Conservation (phyloP, 805 yeast genomes). For the Yarrowia sp. region DNA sequence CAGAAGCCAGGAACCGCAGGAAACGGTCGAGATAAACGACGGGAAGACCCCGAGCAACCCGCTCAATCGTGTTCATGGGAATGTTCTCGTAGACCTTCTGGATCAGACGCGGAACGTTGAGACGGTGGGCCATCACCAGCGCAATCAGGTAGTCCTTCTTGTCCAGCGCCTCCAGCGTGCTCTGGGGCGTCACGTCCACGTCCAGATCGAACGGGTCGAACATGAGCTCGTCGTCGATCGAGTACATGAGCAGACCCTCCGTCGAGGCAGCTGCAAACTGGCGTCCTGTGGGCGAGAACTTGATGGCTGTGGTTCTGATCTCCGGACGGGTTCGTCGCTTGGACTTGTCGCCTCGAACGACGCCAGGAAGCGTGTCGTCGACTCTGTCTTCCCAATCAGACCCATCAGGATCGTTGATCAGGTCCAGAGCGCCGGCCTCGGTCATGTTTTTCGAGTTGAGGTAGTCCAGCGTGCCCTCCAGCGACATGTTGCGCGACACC, state of each 20-base stretch:
- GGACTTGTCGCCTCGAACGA: slow-evolving; percentile 77
- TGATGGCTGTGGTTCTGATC: slow-evolving; percentile 72
- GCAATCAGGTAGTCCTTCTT: slow-evolving; percentile 71
- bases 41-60: slow-evolving; percentile 72
- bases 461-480: slow-evolving; percentile 80
- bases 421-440: slow-evolving; percentile 80
- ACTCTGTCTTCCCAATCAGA: slow-evolving; percentile 81
- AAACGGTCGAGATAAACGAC: slow-evolving; percentile 68
- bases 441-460: slow-evolving; percentile 81
- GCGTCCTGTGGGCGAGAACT: slow-evolving; percentile 84
- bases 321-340: slow-evolving; percentile 74
- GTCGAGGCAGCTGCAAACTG: slow-evolving; percentile 95
- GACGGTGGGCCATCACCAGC: slow-evolving; percentile 86
- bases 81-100: slow-evolving; percentile 70
- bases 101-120: slow-evolving; percentile 75
- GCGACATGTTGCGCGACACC: slow-evolving; percentile 83
- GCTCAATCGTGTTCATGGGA: slow-evolving; percentile 64
- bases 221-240: slow-evolving; percentile 67
- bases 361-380: slow-evolving; percentile 81
- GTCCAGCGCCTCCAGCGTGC: slow-evolving; percentile 58
- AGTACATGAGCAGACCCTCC: slow-evolving; percentile 81
- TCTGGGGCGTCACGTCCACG: slow-evolving; percentile 82
- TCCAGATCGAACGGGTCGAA: slow-evolving; percentile 97
- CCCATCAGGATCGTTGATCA: slow-evolving; percentile 77
- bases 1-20: slow-evolving; percentile 65